Evolutionary conservation across 2,329 filamentous ascomycete species (phyloP).

Genomic region (Aspergillus bombycis): DNA sequence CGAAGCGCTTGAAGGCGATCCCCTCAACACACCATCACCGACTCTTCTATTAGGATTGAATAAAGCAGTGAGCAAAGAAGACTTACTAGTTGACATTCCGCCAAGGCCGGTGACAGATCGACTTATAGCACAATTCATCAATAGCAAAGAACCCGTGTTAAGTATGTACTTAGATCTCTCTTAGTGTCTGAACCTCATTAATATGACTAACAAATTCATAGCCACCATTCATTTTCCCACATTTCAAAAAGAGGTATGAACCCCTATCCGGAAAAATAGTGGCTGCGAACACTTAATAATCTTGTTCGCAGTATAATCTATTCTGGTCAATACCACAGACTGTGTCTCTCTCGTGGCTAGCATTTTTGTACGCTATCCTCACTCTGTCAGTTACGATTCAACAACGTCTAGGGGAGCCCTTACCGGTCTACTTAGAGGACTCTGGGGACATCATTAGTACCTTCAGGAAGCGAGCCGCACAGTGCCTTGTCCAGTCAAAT

Average conservation of each 20-base stretch:
- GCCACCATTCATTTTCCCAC: conserved; percentile 35
- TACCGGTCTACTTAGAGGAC: conserved; percentile 23
- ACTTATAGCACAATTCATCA: conserved; percentile 38
- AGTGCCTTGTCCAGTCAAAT: conserved; percentile 38
- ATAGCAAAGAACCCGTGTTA: conserved; percentile 35
- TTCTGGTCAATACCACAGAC: conserved; percentile 35
- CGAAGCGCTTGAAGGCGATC: conserved; percentile 25
- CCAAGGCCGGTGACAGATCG: conserved; percentile 35
- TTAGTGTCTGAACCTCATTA: neutral
- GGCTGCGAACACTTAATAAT: neutral
- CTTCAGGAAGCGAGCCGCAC: conserved; percentile 52
- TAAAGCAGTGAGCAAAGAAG: conserved; percentile 31
- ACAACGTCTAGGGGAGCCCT: conserved; percentile 27
- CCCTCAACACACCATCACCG: conserved; percentile 26
- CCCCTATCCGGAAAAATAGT: neutral
- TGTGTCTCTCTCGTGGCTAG: conserved; percentile 36
- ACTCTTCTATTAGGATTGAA: conserved; percentile 33
- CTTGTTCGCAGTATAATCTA: conserved; percentile 27
- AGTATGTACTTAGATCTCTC: conserved; percentile 20
- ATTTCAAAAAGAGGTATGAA: conserved; percentile 33
- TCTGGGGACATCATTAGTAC: conserved; percentile 37
- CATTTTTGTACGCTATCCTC: conserved; percentile 33
- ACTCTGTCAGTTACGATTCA: conserved; percentile 31
- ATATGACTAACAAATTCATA: conserved; percentile 14
- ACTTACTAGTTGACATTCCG: conserved; percentile 37